Conservation (phyloP, 257 asterid species). For the Solanum bulbocastanum region DNA sequence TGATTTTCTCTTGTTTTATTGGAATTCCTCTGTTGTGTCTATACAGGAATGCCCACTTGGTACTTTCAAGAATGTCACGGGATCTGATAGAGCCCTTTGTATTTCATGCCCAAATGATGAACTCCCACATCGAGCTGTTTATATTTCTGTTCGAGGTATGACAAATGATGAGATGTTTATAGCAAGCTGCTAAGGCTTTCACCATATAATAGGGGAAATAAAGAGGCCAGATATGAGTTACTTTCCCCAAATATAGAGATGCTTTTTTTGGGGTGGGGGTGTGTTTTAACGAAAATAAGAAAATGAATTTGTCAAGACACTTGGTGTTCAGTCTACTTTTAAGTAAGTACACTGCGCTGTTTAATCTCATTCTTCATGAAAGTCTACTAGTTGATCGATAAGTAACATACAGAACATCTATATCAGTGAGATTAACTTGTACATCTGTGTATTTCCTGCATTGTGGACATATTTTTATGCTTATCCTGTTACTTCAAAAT, state of each 20-base stretch:
- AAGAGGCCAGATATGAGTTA: background rate
- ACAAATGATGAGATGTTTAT: background rate
- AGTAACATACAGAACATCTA: background rate
- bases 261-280: background rate
- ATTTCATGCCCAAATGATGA: constrained; percentile 63
- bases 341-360: background rate
- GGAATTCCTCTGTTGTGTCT: constrained; percentile 6
- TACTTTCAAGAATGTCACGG: constrained; percentile 83
- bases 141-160: constrained; percentile 73
- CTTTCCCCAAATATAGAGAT: background rate
- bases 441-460: background rate
- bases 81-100: constrained; percentile 79
- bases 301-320: background rate
- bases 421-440: background rate
- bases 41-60: constrained; percentile 91
- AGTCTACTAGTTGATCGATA: background rate
- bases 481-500: background rate
- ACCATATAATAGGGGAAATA: background rate
- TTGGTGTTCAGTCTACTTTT: background rate
- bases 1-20: background rate
- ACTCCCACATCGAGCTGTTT: constrained; percentile 84
- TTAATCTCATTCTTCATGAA: background rate
- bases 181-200: background rate
- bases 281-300: background rate
- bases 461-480: background rate